Base-by-base conservation (phyloP, 768 basidiomycete species). In the Fistulinella prunicolor region DNA sequence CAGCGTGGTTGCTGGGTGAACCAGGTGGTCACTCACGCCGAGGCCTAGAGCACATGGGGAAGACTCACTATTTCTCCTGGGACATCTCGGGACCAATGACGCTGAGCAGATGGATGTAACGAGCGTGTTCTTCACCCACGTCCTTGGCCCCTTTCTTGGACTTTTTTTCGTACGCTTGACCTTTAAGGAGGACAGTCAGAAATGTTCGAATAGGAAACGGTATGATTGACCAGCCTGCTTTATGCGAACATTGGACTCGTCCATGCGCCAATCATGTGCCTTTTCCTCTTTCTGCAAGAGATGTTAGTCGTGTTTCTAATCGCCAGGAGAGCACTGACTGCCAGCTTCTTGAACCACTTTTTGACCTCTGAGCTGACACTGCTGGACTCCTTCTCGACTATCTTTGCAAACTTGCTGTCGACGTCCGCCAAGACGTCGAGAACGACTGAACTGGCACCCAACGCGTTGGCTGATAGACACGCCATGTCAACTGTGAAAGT, bases 321-420 rank as follows among this genome's bases (percentile, higher is more conserved):
- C 38, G 30, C 38, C 0, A 20, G n/a, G 17, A 34, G 49, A 36
- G 47, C 42, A 24, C 85, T 56, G 58, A 90, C 88, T 41, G 82
- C 76, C 29, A 90, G 75, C 65, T 83, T 89, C 79, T 86, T 89
- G 74, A 90, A 83, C 87, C 88, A 90, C 59, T 86, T 91, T 73
- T 82, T 85, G 35, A 89, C 81, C 53, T 89, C 88, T 24, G 71
- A 65, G 53, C 79, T 81, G 42, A 89, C 70, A 19, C 47, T 59
- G 51, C 83, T 81, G 50, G 81, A 87, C 54, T 91, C 88, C 67
- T 81, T 89, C 56, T 87, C 85, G 12, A 78, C 78, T 51, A 85
- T 61, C 69, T 85, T 90, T 35, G 80, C 78, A 65, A 88, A 89
- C 70, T 86, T 91, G 54, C 70, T 49, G 58, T 89, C 84, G 43